Base-by-base conservation (phyloP, 495 filamentous ascomycete genomes). In the Aspergillus wentii region DNA sequence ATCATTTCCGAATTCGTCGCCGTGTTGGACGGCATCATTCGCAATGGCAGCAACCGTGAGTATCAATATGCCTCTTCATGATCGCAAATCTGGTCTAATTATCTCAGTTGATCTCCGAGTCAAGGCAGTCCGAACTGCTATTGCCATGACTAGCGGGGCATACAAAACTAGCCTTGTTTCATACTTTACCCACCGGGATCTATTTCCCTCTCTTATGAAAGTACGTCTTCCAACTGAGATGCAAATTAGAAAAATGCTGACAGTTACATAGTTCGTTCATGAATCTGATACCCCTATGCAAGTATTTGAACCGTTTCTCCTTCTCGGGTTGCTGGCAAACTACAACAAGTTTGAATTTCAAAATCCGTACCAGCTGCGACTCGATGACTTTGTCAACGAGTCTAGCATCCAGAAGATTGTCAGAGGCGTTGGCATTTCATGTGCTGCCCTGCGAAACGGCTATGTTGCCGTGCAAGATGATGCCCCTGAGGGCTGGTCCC, bases 331-430 rank as follows among this genome's bases (percentile, higher is more conserved):
- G n/a, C 66, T 98, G 38, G 88, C 85, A 47, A 98, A 98, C 62
- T 97, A 96, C 74, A 96, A 96, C 74, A 98, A 96, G 62, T 98
- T 97, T 51, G 92, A 98, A 64, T 88, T 94, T 40, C 92, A 95
- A 61, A 98, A 98, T 48, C 92, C 92, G 5, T 98, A 98, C 52
- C 85, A 91, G 52, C 66, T 94, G 42, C 84, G 91, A 29, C 76
- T 98, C n/a, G 88, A 94, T 54, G 92, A 98, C 57, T 97, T 97
- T 64, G 90, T 96, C 45, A 95, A 98, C 48, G 91, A 97, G 54
- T 66, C 69, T 0, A 79, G 81, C 16, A 97, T 97, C 46, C 74
- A 84, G 51, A 88, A 84, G 43, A 85, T 96, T 30, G 75, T 90
- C 37, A 69, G 72, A 43, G 79, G 84, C 38, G 74, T 95, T 10